These are phyloP conservation scores for Mortierella alpina DNA, from an alignment of 192 early-diverging fungal genomes.

Conservation along the genomic window DNA sequence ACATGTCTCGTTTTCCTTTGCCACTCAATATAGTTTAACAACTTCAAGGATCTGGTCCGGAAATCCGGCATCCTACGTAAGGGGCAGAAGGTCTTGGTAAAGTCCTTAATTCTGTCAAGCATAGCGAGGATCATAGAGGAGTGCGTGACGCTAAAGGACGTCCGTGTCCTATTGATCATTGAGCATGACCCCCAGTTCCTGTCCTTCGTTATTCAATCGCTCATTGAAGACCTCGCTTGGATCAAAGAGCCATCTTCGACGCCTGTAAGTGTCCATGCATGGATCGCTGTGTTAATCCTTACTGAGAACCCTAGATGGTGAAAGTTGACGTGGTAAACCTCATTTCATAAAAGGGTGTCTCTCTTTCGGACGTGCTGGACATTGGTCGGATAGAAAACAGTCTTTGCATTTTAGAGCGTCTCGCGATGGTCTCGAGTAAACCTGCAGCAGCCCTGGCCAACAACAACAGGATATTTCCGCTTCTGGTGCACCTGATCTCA, in stretches of 20 bases:
- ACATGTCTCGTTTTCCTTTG: neutral
- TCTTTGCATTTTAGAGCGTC: conserved; percentile 40
- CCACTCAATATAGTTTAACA: conserved; percentile 21
- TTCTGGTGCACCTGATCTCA: conserved; percentile 34
- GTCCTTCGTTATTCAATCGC: conserved; percentile 4
- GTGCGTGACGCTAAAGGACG: conserved; percentile 3
- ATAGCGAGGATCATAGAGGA: conserved; percentile 11
- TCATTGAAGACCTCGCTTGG: conserved; percentile 39
- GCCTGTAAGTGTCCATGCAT: conserved; percentile 7
- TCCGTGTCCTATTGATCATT: neutral
- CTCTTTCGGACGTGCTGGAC: conserved; percentile 32
- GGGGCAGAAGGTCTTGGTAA: conserved; percentile 40
- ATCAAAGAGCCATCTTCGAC: conserved; percentile 32
- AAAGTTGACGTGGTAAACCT: neutral
- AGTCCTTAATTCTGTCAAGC: conserved; percentile 29
- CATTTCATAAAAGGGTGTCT: neutral
- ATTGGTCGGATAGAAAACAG: conserved; percentile 38
- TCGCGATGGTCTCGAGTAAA: conserved; percentile 26
- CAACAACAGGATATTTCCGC: conserved; percentile 13
- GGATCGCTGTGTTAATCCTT: neutral
- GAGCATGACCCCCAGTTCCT: conserved; percentile 24
- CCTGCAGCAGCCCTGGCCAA: conserved; percentile 2
- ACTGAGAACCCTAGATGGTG: neutral
- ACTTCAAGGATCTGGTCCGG: conserved; percentile 29
- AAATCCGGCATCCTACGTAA: conserved; percentile 38